phyloP scores from a whole-genome alignment of 768 basidiomycete species.

The Coprinellus micaceus region DNA sequence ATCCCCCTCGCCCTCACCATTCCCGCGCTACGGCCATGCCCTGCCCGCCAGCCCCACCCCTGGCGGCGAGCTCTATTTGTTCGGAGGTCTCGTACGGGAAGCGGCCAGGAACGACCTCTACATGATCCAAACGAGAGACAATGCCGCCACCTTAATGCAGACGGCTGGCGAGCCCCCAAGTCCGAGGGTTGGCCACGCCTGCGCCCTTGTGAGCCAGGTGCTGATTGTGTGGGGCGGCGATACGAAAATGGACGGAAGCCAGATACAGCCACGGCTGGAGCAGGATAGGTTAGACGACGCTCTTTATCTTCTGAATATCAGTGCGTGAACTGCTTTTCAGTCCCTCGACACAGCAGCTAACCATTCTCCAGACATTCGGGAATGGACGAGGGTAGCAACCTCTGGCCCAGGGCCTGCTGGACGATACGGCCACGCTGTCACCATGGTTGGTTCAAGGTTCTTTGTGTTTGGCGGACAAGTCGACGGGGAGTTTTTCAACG shows the following conservation, averaged over 20 bases:
- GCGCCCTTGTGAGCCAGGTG: constrained; percentile 92
- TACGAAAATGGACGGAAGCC: constrained; percentile 65
- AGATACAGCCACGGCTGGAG: constrained; percentile 28
- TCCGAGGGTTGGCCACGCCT: constrained; percentile 93
- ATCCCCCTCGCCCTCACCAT: constrained; percentile 78
- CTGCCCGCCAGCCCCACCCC: constrained; percentile 73
- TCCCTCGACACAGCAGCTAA: constrained; percentile 3
- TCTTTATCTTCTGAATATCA: constrained; percentile 89
- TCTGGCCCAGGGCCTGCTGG: constrained; percentile 77
- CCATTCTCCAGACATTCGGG: constrained; percentile 66
- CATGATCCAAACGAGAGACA: constrained; percentile 75
- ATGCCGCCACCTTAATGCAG: constrained; percentile 77
- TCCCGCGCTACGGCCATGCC: constrained; percentile 95
- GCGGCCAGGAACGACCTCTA: constrained; percentile 90
- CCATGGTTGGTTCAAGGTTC: constrained; percentile 88
- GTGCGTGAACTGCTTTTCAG: constrained; percentile 44
- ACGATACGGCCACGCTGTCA: constrained; percentile 93
- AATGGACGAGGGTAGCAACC: constrained; percentile 89
- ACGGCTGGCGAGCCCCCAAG: constrained; percentile 87
- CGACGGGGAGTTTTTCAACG: constrained; percentile 90
- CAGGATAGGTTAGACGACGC: constrained; percentile 85
- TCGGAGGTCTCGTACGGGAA: constrained; percentile 94
- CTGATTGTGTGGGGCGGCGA: constrained; percentile 98
- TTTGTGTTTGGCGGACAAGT: constrained; percentile 96
- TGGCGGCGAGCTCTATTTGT: constrained; percentile 91